These are phyloP conservation scores for Cadophora gregata DNA, from an alignment of 2,329 filamentous ascomycete species.

Conservation along the genomic window DNA sequence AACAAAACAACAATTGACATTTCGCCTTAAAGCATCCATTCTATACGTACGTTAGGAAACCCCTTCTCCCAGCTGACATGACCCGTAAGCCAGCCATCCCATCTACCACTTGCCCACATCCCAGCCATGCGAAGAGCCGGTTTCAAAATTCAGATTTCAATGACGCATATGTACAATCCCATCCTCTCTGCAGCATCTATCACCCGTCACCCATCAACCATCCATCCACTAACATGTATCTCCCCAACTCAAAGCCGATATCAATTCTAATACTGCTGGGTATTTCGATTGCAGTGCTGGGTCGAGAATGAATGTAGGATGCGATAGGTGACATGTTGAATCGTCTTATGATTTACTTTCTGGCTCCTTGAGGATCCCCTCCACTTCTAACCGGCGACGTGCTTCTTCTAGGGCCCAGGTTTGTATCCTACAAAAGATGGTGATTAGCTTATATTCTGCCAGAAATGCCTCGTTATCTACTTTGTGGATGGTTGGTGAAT, in stretches of 20 bases:
- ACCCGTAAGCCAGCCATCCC: background rate
- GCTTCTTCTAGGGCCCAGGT: constrained; percentile 99
- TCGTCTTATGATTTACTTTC: constrained; percentile 44
- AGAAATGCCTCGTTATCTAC: background rate
- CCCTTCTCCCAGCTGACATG: background rate
- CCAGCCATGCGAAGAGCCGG: background rate
- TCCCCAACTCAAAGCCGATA: too few relatives aligned
- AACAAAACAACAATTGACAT: background rate
- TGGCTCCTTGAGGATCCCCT: constrained; percentile 90
- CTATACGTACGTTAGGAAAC: background rate
- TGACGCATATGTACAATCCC: constrained; percentile 31
- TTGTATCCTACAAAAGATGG: constrained; percentile 76
- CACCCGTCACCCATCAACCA: too few relatives aligned
- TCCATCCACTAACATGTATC: too few relatives aligned
- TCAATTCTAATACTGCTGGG: background rate
- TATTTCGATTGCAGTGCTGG: background rate
- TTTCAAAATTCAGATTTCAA: background rate
- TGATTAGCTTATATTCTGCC: constrained; percentile 11
- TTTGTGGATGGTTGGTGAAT: background rate
- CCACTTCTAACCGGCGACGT: constrained; percentile 89
- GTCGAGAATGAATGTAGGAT: too few relatives aligned
- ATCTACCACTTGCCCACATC: background rate
- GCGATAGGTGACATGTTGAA: background rate
- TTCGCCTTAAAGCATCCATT: background rate
- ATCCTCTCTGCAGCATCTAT: background rate